phyloP scores from a whole-genome alignment of 306 rosid species.

The Canavalia gladiata region DNA sequence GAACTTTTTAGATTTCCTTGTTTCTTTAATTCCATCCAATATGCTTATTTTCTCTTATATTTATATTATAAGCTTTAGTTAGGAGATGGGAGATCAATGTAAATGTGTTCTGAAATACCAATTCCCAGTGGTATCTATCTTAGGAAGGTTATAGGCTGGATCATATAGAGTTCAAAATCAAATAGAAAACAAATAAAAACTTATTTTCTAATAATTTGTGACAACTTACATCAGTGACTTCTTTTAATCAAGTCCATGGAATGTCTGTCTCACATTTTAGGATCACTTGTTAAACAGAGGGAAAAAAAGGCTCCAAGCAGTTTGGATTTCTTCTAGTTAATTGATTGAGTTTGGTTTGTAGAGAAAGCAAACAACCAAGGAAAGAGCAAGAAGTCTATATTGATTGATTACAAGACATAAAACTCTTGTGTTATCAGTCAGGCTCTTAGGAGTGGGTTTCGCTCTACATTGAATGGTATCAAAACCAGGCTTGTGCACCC shows the following conservation, averaged over 20 bases:
- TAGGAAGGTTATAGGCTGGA: neutral
- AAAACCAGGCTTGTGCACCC: constrained; percentile 26
- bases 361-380: constrained; percentile 7
- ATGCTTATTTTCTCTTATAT: constrained; percentile 15
- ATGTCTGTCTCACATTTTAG: constrained; percentile 4
- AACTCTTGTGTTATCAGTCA: neutral
- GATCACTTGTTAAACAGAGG: constrained; percentile 1
- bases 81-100: neutral
- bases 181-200: neutral
- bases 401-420: constrained; percentile 5
- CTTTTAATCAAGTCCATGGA: neutral
- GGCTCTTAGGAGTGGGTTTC: constrained; percentile 19
- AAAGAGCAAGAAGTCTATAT: constrained; percentile 8
- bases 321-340: constrained; percentile 11
- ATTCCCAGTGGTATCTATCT: neutral
- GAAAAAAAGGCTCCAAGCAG: neutral
- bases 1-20: constrained; percentile 16
- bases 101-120: constrained; percentile 12
- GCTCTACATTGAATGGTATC: constrained; percentile 21
- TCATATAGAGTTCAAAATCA: neutral
- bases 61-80: constrained; percentile 16
- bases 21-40: constrained; percentile 28
- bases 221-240: neutral
- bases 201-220: constrained; percentile 6
- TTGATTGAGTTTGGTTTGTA: constrained; percentile 18